Base-by-base conservation (phyloP, 768 basidiomycete genomes). In the Boletus eberwhitei region DNA sequence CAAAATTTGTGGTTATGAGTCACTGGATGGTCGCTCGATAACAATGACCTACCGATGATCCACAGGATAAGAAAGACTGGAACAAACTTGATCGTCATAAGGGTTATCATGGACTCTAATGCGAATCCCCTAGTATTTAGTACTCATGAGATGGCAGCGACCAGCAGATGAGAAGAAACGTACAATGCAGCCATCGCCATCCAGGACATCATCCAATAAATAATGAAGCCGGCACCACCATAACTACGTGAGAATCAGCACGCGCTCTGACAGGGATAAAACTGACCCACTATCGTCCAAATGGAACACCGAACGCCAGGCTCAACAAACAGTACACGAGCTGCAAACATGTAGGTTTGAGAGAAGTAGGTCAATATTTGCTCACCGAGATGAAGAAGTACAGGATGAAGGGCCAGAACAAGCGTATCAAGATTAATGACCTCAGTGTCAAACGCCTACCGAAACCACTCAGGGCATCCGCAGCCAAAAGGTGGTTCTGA, bases 181-280 rank as follows among this genome's bases (percentile, higher is more conserved):
- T 66, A 77, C 82, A 82, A 69, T 1, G 83, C 74, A 8, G 76
- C 64, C 84, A 86, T 87, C 37, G 74, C 79, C 36, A 73, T 38
- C 73, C 76, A 86, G 53, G 79, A 80, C 55, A 85, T 70, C 82
- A 85, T 84, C 86, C 86, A 87, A 62, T 82, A 86, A 26, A 86
- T 70, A 34, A 86, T 56, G 59, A 87, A 84, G 0, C 86, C 86
- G 0, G 68, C 66, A 17, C 79, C 81, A 11, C 80, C 80, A 47
- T 77, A 83, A 52, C 79, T 75, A 47, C 19, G 7, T 5, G 29
- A 32, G 14, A 36, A 19, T 62, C 7, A 48, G 47, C 39, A 32
- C n/a, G 5, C 19, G 32, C 13, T 12, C 24, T 31, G 38, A 34
- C 34, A 12, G 35, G 11, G 38, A 41, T 13, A 13, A 50, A 22